phyloP scores from a whole-genome alignment of 2,329 filamentous ascomycete genomes.

The Lomentospora prolificans region DNA sequence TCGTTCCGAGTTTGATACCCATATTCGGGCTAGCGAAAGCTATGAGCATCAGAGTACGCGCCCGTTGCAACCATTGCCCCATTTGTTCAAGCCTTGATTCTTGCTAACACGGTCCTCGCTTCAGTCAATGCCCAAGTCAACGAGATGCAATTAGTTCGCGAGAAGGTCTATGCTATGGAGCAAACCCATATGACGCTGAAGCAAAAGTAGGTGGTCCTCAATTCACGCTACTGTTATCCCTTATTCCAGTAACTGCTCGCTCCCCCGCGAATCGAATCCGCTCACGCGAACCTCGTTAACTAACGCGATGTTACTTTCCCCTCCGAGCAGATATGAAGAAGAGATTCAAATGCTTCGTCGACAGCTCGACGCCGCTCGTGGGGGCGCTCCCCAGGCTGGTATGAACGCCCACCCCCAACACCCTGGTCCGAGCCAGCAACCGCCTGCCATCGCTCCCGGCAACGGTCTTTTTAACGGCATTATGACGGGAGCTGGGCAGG shows the following conservation, averaged over 20 bases:
- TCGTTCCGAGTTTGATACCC: conserved; percentile 80
- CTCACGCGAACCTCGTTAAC: not conserved
- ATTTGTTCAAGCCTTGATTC: not conserved
- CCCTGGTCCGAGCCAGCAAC: conserved; percentile 69
- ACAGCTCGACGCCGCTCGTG: conserved; percentile 71
- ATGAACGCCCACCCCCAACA: conserved; percentile 66
- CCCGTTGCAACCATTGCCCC: conserved; percentile 2
- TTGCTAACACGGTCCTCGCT: too few species aligned
- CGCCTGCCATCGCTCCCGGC: conserved; percentile 81
- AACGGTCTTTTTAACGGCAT: conserved; percentile 92
- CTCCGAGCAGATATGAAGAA: conserved; percentile 71
- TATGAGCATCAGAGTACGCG: conserved; percentile 90
- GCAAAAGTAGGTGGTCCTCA: conserved; percentile 59
- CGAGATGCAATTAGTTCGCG: conserved; percentile 88
- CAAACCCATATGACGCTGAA: conserved; percentile 83
- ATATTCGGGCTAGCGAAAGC: conserved; percentile 70
- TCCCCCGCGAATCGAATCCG: not conserved
- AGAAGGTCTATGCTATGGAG: conserved; percentile 90
- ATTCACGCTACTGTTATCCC: not conserved
- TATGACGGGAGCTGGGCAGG: conserved; percentile 82
- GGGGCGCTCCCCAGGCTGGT: conserved; percentile 43
- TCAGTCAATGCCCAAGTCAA: conserved; percentile 81
- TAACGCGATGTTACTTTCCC: not conserved
- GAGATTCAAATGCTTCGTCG: conserved; percentile 78
- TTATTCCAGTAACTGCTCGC: not conserved